These are phyloP conservation scores for Sisymbrium irio DNA, from an alignment of 345 rosid genomes.

Conservation along the genomic window DNA sequence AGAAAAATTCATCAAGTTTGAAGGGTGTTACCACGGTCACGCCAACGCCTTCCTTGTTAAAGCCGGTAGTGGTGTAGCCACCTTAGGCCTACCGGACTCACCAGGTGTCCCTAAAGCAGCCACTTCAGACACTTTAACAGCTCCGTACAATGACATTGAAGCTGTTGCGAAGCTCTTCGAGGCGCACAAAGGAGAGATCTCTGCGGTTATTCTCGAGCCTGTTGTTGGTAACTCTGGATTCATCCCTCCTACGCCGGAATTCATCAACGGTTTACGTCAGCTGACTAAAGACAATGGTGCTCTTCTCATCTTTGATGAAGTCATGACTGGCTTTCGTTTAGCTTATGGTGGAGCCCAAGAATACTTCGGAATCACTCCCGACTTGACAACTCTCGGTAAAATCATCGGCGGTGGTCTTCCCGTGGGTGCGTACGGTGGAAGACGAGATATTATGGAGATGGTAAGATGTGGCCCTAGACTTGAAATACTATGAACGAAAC, in stretches of 20 bases:
- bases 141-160: constrained; percentile 62
- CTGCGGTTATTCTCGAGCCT: constrained; percentile 84
- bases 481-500: background rate
- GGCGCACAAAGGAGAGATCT: constrained; percentile 65
- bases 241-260: constrained; percentile 64
- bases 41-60: constrained; percentile 93
- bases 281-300: constrained; percentile 61
- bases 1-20: constrained; percentile 75
- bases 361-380: constrained; percentile 76
- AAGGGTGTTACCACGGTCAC: constrained; percentile 98
- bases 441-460: constrained; percentile 92
- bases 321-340: constrained; percentile 93
- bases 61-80: constrained; percentile 98
- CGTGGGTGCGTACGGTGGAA: constrained; percentile 95
- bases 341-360: constrained; percentile 96
- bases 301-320: constrained; percentile 86
- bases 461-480: constrained; percentile 29
- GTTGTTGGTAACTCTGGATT: constrained; percentile 93
- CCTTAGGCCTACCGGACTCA: constrained; percentile 87
- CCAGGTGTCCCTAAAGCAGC: constrained; percentile 95
- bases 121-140: constrained; percentile 72
- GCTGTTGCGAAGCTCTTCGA: constrained; percentile 64
- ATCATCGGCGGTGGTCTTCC: constrained; percentile 94
- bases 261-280: constrained; percentile 56
- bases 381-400: constrained; percentile 82